Base-by-base conservation (phyloP, 768 basidiomycete species). In the Pleurotus tuber-regium region DNA sequence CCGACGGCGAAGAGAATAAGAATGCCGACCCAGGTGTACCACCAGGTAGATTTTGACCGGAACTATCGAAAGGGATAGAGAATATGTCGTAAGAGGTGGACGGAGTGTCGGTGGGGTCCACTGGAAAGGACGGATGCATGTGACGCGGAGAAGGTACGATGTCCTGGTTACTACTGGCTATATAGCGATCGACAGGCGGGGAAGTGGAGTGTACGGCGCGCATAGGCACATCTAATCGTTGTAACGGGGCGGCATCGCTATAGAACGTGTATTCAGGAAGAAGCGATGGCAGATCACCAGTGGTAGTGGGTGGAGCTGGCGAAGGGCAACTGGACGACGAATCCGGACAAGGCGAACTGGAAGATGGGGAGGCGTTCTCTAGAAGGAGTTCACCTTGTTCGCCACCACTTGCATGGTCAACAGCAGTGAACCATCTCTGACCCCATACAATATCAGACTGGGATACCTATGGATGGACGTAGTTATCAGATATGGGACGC, bases 381-480 rank as follows among this genome's bases (percentile, higher is more conserved):
- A 48, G 31, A 24, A 33, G n/a, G n/a, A 48, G 46, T 21, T 48
- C 46, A 3, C 16, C 28, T 48, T 48, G 28, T 18, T 35, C 18
- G 12, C 46, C 46, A 14, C 46, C 46, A 11, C 14, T 48, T 10
- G 46, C 46, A 16, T 48, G 46, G 18, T 31, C 46, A 2, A 48
- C 46, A 30, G 21, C 35, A 31, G 16, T 29, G 31, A 48, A 48
- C 46, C 46, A 48, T 24, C 46, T 48, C 23, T 48, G 46, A 23
- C 46, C 46, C 46, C 46, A 48, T 48, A 48, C 46, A 19, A 24
- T 35, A 14, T 29, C 24, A 31, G 18, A 7, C 25, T 48, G 12
- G n/a, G 6, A 12, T 33, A 18, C 11, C 41, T 42, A 25, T 24
- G 19, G 26, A 23, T 11, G 31, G 11, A 7, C 16, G 18, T 18